Conservation (phyloP, 2,329 filamentous ascomycete species). For the Ilyonectria robusta region DNA sequence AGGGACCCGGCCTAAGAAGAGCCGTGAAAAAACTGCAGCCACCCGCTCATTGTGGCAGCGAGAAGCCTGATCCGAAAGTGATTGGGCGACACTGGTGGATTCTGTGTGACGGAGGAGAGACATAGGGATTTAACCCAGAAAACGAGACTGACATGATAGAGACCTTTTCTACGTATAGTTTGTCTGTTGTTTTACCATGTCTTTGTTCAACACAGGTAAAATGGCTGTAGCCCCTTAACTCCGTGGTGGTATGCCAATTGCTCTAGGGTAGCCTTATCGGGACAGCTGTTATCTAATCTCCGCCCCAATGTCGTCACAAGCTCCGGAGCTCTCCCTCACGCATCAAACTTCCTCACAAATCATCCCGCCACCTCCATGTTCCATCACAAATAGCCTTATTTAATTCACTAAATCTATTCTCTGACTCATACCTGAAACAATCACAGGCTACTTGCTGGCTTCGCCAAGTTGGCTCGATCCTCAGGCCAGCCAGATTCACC, state of each 20-base stretch:
- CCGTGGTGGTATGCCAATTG: not conserved
- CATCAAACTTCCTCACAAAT: conserved; percentile 13
- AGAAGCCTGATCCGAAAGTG: not conserved
- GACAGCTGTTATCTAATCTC: conserved; percentile 41
- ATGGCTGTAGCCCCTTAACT: not conserved
- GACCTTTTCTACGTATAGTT: not conserved
- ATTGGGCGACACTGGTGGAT: not conserved
- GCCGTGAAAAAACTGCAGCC: not conserved
- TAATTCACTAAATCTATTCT: not conserved
- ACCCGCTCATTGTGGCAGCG: not conserved
- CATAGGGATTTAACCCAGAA: too few relatives aligned
- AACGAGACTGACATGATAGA: not conserved
- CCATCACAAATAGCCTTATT: not conserved
- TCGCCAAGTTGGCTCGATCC: not conserved
- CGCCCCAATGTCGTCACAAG: conserved; percentile 44
- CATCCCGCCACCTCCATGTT: not conserved
- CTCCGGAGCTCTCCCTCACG: conserved; percentile 34
- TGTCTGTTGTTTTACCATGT: not conserved
- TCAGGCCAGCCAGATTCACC: conserved; percentile 26
- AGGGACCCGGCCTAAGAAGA: too few relatives aligned
- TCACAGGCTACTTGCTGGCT: not conserved
- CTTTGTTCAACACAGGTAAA: not conserved
- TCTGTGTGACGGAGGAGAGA: not conserved
- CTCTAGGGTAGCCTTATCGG: conserved; percentile 5
- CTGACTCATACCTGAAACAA: not conserved